Evolutionary conservation across 1,284 basidiomycete genomes (phyloP), one percentile per base, ranked within the genome.

Genomic region (Bjerkandera adusta): DNA sequence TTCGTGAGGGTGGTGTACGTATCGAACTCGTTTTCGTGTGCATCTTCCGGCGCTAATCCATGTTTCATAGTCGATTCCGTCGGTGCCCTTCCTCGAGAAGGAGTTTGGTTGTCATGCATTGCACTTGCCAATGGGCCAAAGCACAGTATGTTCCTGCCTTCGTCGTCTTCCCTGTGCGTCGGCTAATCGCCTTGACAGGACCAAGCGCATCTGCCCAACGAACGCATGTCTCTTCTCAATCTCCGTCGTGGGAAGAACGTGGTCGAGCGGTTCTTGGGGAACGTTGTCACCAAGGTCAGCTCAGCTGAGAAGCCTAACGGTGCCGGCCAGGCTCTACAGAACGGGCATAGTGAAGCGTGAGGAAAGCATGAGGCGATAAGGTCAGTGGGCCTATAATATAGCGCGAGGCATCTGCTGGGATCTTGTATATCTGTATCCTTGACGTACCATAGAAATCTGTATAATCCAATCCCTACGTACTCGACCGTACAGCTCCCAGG

Each of bases 1-100:
- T 97, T 47, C 77, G 94, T 34, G 96, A 99, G 72, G 96, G 96
- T 59, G 96, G 96, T 22, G 89, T 91, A 63, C 60, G 83, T 76
- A 13, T 12, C 15, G n/a, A n/a, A n/a, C n/a, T n/a, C 27, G 32
- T 15, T 16, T 54, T n/a, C n/a, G n/a, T n/a, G n/a, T n/a, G n/a
- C n/a, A n/a, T n/a, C n/a, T n/a, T n/a, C n/a, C n/a, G n/a, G n/a
- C n/a, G n/a, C n/a, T n/a, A n/a, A n/a, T n/a, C 42, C 38, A 12
- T 37, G 43, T 29, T 33, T 36, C 27, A 10, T 50, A 90, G 89
- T 89, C 88, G 7, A 92, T 94, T 42, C 94, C 94, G 1, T 92
- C 91, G 1, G 82, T 98, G 1, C 93, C 93, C 0, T 94, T 86
- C 66, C 73, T 99, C 2, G 96, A 98, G 66, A 92, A 95, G 59